Evolutionary conservation across 306 rosid species (phyloP).

Genomic region (Cucurbita ficifolia): DNA sequence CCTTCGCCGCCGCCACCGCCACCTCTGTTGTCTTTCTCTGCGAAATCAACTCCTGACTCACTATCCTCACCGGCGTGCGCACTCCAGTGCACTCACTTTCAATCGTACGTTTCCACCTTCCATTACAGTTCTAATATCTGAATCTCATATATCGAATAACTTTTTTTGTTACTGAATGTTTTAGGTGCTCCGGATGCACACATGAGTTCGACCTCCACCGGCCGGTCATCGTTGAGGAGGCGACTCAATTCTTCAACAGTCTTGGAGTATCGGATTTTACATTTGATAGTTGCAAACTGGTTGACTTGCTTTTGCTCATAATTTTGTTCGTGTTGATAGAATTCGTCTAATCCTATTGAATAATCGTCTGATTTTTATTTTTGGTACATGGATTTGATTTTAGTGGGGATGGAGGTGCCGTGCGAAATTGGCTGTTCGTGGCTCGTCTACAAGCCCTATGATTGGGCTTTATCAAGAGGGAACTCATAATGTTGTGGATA

Average conservation of each 20-base stretch:
- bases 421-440: constrained; percentile 85
- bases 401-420: constrained; percentile 98
- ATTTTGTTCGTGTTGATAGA: neutral
- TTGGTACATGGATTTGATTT: neutral
- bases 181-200: constrained; percentile 85
- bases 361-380: neutral
- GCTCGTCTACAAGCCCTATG: constrained; percentile 45
- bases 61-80: constrained; percentile 46
- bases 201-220: constrained; percentile 83
- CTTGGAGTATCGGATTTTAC: constrained; percentile 63
- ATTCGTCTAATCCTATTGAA: neutral
- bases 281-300: constrained; percentile 67
- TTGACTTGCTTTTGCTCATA: constrained; percentile 2
- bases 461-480: constrained; percentile 86
- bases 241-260: constrained; percentile 44
- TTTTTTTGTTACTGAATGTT: neutral
- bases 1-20: constrained; percentile 8
- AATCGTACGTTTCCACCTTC: constrained; percentile 38
- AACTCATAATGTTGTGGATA: constrained; percentile 74
- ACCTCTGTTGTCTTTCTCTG: constrained; percentile 14
- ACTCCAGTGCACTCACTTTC: constrained; percentile 73
- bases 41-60: constrained; percentile 21
- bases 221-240: constrained; percentile 63
- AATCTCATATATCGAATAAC: neutral
- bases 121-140: neutral